Evolutionary conservation across 139 green algal species (phyloP), one percentile per base, ranked within the genome.

Genomic region (Closterium sp.): DNA sequence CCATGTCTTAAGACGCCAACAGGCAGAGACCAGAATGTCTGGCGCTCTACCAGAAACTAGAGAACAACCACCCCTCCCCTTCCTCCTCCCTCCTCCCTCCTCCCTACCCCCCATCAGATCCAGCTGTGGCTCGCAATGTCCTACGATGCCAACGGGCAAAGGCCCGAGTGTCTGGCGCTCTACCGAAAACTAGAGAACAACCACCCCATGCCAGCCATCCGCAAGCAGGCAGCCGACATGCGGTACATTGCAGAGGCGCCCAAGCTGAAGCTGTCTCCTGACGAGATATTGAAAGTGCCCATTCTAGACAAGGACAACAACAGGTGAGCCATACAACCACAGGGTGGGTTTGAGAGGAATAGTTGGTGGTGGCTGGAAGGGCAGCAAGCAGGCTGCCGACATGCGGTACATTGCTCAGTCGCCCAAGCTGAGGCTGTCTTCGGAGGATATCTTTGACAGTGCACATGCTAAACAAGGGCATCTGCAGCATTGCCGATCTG

Each of bases 111-210:
- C 16, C 38, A 8, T 10, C 89, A 95, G 93, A 94, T 95, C 28
- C 87, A 94, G 10, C 89, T 95, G 0, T 95, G 93, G 93, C 92
- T 95, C 31, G 93, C 93, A 0, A 95, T 95, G 92, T 87, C 93
- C 30, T 93, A 91, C 28, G 93, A 95, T 21, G 93, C 93, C 8
- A 87, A 94, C 32, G 84, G 84, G 0, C 86, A 66, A 7, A 34
- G 94, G 0, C 28, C 38, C 0, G 93, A 95, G 1, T 95, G 93
- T 2, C 87, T 95, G 9, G 88, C 83, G 43, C 33, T 95, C 5
- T 92, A 92, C 69, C 94, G 84, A 33, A 76, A 69, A 76, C 34
- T 95, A n/a, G 93, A 95, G 88, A 31, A 38, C 30, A 84, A 1
- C 32, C 93, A 95, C 66, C 93, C 93, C 23, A 85, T 38, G 16